phyloP scores from a whole-genome alignment of 768 basidiomycete species.

The Phylloporus sp. region DNA sequence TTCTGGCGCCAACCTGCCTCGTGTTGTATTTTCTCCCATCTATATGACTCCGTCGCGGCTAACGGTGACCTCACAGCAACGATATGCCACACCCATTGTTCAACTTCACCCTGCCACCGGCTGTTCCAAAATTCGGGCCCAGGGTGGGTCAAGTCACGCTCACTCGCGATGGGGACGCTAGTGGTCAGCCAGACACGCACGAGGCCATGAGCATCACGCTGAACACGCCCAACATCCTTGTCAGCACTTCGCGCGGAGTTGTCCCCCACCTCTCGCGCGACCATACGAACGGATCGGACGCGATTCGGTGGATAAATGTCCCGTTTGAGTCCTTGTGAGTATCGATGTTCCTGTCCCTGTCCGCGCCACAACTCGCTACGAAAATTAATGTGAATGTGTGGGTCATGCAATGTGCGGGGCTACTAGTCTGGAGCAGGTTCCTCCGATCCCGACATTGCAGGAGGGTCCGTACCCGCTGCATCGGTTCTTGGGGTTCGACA shows the following conservation, averaged over 20 bases:
- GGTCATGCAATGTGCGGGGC: background rate
- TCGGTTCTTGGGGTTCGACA: conserved; percentile 55
- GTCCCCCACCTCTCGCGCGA: conserved; percentile 73
- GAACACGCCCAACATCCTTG: conserved; percentile 58
- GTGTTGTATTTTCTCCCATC: background rate
- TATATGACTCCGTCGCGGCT: background rate
- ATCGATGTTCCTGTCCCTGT: background rate
- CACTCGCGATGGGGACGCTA: conserved; percentile 4
- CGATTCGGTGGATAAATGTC: conserved; percentile 62
- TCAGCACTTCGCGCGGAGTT: conserved; percentile 66
- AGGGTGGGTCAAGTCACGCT: conserved; percentile 23
- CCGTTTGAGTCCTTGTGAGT: conserved; percentile 84
- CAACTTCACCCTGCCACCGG: conserved; percentile 12
- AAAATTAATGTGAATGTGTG: background rate
- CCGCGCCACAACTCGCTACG: background rate
- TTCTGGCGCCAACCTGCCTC: background rate
- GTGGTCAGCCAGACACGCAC: background rate
- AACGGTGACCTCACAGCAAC: background rate
- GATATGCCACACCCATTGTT: conserved; percentile 12
- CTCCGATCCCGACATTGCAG: conserved; percentile 64
- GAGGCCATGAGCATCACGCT: conserved; percentile 42
- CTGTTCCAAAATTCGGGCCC: conserved; percentile 20
- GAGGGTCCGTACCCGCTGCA: conserved; percentile 55
- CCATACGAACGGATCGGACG: conserved; percentile 42
- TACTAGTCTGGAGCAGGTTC: conserved; percentile 57